These are phyloP conservation scores for Daldinia concentrica DNA, from an alignment of 495 filamentous ascomycete species.

Conservation along the genomic window DNA sequence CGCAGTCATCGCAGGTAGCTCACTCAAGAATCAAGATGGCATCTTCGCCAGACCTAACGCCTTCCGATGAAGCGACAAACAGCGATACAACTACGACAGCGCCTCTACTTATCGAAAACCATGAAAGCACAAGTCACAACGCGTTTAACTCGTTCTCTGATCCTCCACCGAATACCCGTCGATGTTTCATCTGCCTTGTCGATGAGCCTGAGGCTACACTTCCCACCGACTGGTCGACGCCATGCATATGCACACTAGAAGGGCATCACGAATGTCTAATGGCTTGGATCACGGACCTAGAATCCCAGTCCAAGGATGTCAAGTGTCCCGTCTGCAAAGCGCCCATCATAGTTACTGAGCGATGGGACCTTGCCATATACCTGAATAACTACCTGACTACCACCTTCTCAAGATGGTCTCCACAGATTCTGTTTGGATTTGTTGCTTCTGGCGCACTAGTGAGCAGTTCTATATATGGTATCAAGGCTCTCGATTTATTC, in stretches of 20 bases:
- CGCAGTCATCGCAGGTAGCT: neutral
- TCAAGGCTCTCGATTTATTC: constrained; percentile 47
- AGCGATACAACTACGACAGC: constrained; percentile 13
- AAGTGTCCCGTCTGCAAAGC: constrained; percentile 89
- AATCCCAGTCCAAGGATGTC: constrained; percentile 69
- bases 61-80: constrained; percentile 1
- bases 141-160: constrained; percentile 11
- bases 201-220: constrained; percentile 77
- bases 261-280: constrained; percentile 92
- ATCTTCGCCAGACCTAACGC: constrained; percentile 16
- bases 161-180: constrained; percentile 57
- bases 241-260: constrained; percentile 87
- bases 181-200: constrained; percentile 93
- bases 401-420: constrained; percentile 64
- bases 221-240: constrained; percentile 79
- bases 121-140: constrained; percentile 35
- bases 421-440: constrained; percentile 66
- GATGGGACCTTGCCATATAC: constrained; percentile 72
- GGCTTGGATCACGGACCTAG: constrained; percentile 87
- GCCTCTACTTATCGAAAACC: constrained; percentile 26
- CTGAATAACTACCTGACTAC: constrained; percentile 63
- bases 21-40: constrained; percentile 20
- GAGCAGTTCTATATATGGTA: constrained; percentile 53
- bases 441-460: constrained; percentile 62
- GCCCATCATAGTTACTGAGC: constrained; percentile 77